A percentile compares a stretch with the other conserved stretches of the same genome.
phyloP scores from a whole-genome alignment of 306 rosid species.

The Senna tora region DNA sequence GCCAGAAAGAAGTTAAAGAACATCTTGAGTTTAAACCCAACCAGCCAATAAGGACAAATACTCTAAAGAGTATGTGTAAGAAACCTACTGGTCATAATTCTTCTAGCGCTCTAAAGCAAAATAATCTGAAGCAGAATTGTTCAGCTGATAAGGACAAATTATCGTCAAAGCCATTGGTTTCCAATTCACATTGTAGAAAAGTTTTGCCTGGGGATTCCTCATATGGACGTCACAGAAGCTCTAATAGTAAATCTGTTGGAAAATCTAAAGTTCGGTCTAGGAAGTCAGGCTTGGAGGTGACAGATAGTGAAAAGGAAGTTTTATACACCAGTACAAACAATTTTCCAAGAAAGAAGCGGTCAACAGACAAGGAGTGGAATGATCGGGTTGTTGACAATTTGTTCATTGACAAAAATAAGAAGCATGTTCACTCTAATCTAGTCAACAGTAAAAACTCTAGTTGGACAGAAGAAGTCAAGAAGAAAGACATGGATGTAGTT shows the following conservation, averaged over 20 bases:
- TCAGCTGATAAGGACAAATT: constrained; percentile 60
- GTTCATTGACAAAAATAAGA: constrained; percentile 59
- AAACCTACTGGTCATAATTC: constrained; percentile 51
- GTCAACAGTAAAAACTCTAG: constrained; percentile 43
- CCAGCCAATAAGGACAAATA: constrained; percentile 52
- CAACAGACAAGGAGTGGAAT: constrained; percentile 71
- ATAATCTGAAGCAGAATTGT: constrained; percentile 84
- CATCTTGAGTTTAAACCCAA: constrained; percentile 62
- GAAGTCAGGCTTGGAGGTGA: constrained; percentile 56
- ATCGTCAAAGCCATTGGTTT: constrained; percentile 61
- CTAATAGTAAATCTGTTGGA: constrained; percentile 51
- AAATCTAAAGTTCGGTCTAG: constrained; percentile 65
- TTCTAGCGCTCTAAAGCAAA: constrained; percentile 73
- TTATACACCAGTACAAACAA: constrained; percentile 57
- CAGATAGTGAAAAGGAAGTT: constrained; percentile 73
- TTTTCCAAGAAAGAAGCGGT: constrained; percentile 82
- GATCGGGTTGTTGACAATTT: constrained; percentile 55
- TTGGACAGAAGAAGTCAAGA: constrained; percentile 65
- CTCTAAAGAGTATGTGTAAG: too few relatives aligned
- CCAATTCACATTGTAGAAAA: constrained; percentile 63
- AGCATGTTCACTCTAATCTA: constrained; percentile 54
- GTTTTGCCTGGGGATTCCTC: constrained; percentile 53
- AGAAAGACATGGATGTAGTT: constrained; percentile 83
- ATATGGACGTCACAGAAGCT: constrained; percentile 64
- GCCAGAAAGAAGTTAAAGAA: constrained; percentile 68